Base-by-base conservation (phyloP, 179 eudicot genomes). In the Beta corolliflora region DNA sequence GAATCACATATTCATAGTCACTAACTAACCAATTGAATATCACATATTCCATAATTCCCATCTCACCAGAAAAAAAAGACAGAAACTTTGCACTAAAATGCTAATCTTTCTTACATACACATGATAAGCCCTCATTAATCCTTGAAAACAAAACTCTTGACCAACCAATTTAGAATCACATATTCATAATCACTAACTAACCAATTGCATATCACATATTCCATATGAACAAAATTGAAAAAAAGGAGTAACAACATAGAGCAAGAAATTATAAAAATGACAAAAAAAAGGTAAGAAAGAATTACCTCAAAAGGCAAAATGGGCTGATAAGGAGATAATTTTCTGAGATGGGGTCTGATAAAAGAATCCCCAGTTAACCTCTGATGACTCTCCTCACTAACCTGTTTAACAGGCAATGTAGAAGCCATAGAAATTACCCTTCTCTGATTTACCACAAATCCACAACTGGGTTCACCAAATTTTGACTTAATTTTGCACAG, bases 261-360 rank as follows among this genome's bases (percentile, higher is more conserved):
- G 12, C 65, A 61, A 65, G 4, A 15, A 46, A 66, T 31, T 46
- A 25, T 14, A 59, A 45, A 63, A 45, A 58, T 29, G 5, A 14
- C 75, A 31, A 16, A 54, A 44, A 29, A 29, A 72, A 55, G 50
- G 0, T 44, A n/a, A n/a, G 44, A 76, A 48, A 6, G 23, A 16
- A 70, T 46, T 78, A 92, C 98, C 96, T 96, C 99, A 86, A 96
- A 96, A 23, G 98, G 99, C 85, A 96, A 91, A 88, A 94, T 94
- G 80, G 98, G 97, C 67, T 96, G 99, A 76, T 96, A 96, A 12
- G 99, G 94, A 52, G 97, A 91, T 81, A 96, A 86, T 71, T 96
- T 89, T 77, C 88, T 91, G 78, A 96, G 98, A 88, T 94, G 99
- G 73, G 94, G 90, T 79, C 98, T 90, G 63, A 96, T 94, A 80